These are phyloP conservation scores for Boletus huronensis DNA, from an alignment of 768 basidiomycete genomes.

Conservation along the genomic window DNA sequence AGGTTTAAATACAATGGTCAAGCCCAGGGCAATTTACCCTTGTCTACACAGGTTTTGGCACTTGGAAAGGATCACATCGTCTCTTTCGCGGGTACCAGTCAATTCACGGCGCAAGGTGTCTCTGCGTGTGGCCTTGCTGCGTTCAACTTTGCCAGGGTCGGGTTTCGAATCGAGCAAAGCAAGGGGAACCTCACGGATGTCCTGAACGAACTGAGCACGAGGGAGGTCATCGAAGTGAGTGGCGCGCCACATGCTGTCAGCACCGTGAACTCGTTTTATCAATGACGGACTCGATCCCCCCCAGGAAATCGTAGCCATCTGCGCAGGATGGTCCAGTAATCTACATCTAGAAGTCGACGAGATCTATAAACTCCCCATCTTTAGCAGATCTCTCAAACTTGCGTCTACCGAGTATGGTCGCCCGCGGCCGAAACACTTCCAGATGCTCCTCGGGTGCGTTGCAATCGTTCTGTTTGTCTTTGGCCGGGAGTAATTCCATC, in stretches of 20 bases:
- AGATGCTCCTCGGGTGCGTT: conserved; percentile 26
- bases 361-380: conserved; percentile 47
- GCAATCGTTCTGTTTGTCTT: neutral
- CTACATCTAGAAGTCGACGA: conserved; percentile 57
- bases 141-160: conserved; percentile 57
- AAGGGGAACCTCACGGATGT: conserved; percentile 7
- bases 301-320: conserved; percentile 61
- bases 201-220: conserved; percentile 22
- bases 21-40: neutral
- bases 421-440: conserved; percentile 39
- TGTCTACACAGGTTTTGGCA: conserved; percentile 16
- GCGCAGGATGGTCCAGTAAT: conserved; percentile 50
- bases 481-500: neutral
- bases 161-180: conserved; percentile 33
- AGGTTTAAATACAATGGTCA: neutral
- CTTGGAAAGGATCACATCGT: conserved; percentile 38
- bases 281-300: neutral
- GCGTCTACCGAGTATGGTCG: conserved; percentile 35
- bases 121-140: conserved; percentile 68
- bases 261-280: neutral
- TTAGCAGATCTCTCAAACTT: conserved; percentile 39
- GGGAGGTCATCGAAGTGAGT: conserved; percentile 27
- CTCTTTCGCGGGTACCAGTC: conserved; percentile 51
- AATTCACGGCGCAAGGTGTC: conserved; percentile 44
- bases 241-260: neutral